Evolutionary conservation across 129 eudicot species (phyloP), one percentile per base, ranked within the genome.

Genomic region (Arctium lappa): DNA sequence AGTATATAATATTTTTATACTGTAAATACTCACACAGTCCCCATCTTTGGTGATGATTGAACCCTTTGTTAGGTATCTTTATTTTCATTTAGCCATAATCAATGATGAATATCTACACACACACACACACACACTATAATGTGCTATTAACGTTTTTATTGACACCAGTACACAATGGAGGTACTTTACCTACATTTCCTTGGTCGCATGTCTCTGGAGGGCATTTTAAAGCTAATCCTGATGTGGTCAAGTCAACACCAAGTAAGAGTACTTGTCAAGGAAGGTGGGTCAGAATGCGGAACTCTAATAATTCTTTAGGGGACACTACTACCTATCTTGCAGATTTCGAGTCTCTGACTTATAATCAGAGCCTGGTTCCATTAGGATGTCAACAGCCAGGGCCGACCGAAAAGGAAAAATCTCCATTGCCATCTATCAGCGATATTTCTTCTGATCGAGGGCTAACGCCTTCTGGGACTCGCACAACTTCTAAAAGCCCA

Each of bases 151-250:
- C 9, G 30, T 44, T 72, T 72, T 84, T 65, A 84, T 71, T 73
- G 39, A 79, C 79, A 78, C 79, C 91, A 72, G 81, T 76, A 79
- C 86, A 88, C 85, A 87, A 85, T 18, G 90, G 94, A 84, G 90
- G 86, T 74, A 89, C 95, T 85, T 85, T 93, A 85, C 97, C 98
- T 32, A 92, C 98, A 36, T 93, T 96, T 86, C 87, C 98, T 65
- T 96, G 99, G 99, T 96, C 99, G 31, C 94, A 90, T 72, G 72
- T 83, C 56, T 91, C 88, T 62, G 86, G 92, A 63, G 93, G 95
- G 66, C 94, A 93, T 83, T 80, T 80, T 22, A 96, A 90, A 87
- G 83, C 93, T 79, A 90, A 86, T 77, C 46, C 92, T 27, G 99
- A 96, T 84, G 82, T 90, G 46, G 85, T 83, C 11, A 96, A 93